Conservation (phyloP, 371 early-diverging fungal genomes). For the Cokeromyces recurvatus region DNA sequence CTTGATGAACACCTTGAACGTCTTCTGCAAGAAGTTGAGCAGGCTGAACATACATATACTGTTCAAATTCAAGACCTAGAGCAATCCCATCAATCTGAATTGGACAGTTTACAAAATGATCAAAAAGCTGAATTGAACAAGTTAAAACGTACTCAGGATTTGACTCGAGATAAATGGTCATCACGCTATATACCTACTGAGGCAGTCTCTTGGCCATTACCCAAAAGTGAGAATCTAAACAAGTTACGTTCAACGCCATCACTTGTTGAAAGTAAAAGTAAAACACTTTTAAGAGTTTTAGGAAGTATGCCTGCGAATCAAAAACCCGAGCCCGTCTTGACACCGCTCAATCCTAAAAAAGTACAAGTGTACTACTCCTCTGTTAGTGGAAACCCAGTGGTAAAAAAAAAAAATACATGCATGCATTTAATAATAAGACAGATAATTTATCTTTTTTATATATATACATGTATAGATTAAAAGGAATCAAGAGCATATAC, state of each 20-base stretch:
- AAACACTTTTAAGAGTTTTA: slow-evolving; percentile 19
- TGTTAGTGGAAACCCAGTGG: slow-evolving; percentile 38
- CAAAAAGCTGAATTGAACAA: slow-evolving; percentile 32
- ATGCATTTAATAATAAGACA: not conserved
- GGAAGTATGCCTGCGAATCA: slow-evolving; percentile 17
- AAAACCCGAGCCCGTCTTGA: slow-evolving; percentile 28
- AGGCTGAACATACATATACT: slow-evolving; percentile 33
- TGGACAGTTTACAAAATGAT: slow-evolving; percentile 25
- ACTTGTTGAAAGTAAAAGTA: slow-evolving; percentile 23
- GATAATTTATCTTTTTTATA: too few relatives aligned
- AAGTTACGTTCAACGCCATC: slow-evolving; percentile 19
- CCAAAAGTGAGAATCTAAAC: slow-evolving; percentile 1
- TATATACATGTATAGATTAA: slow-evolving; percentile 29
- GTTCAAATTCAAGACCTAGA: slow-evolving; percentile 37
- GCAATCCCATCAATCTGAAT: slow-evolving; percentile 33
- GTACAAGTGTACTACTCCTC: slow-evolving; percentile 42
- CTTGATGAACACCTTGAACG: slow-evolving; percentile 77
- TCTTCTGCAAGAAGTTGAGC: slow-evolving; percentile 71
- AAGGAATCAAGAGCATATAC: slow-evolving; percentile 41
- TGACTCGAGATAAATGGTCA: slow-evolving; percentile 25
- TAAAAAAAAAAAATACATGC: slow-evolving; percentile 4
- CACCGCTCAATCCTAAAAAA: slow-evolving; percentile 35
- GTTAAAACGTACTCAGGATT: slow-evolving; percentile 22
- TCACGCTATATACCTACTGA: slow-evolving; percentile 34
- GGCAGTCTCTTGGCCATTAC: slow-evolving; percentile 43